Evolutionary conservation across 768 basidiomycete genomes (phyloP), one percentile per base, ranked within the genome.

Genomic region (Lactarius pseudohatsudake): DNA sequence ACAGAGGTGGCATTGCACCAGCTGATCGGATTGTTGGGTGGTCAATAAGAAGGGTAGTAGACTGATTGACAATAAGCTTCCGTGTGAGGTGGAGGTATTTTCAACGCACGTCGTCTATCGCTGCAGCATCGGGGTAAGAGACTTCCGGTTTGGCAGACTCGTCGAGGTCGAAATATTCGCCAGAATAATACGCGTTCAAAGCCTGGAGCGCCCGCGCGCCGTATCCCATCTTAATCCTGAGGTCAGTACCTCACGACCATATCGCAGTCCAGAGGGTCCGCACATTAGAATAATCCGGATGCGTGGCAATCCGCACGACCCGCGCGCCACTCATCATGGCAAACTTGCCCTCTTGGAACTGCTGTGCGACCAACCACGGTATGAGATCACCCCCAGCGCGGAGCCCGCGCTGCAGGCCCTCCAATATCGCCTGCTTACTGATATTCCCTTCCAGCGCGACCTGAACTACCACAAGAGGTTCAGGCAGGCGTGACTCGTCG

Each of bases 311-410:
- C 64, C 97, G 81, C 18, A 99, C 96, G 28, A 99, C 79, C 57
- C 97, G 81, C 7, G 91, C 96, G 0, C 97, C 97, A 47, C 92
- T 94, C 69, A 99, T 79, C 77, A 85, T 81, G 7, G 93, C 96
- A 77, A 99, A 99, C 75, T 91, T 90, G 71, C 85, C 89, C 76
- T 99, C 97, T 79, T 97, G 94, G 81, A 92, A 99, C 81, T 98
- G 88, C 75, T 95, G 94, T 54, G 92, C 87, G 56, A 99, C 80
- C 30, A 97, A 81, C 96, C 97, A 99, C 0, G 97, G 97, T 66
- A 99, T 97, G 86, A 99, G 88, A 78, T 99, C 97, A 1, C 97
- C 97, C 0, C 93, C 90, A 2, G 91, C 90, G 64, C 93, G 83
- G 73, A 89, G 80, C 15, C 96, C 96, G 53, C 94, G 82, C 38